Base-by-base conservation (phyloP, 2,329 filamentous ascomycete species). In the Fusarium pseudocircinatum region DNA sequence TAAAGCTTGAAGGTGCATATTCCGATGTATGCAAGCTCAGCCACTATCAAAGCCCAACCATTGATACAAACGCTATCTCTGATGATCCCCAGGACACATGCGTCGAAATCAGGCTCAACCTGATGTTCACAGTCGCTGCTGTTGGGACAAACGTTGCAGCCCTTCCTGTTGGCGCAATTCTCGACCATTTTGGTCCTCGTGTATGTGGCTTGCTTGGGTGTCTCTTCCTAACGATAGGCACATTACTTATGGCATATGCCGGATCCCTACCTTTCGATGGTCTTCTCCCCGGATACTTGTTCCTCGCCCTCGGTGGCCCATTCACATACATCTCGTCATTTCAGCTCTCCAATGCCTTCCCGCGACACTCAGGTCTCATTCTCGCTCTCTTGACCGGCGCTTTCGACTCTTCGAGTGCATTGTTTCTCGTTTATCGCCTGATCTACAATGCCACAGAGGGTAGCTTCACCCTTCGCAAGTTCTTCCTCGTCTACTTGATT, bases 81-180 rank as follows among this genome's bases (percentile, higher is more conserved):
- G 77, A 74, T 22, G 67, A 76, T 28, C 60, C 71, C 7, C 66
- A 66, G 26, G 74, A 77, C 81, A n/a, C 88, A 82, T 79, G 83
- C 86, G 65, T 89, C 47, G 80, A 82, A 65, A 89, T 91, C 60
- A 87, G 87, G 67, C 87, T 97, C 63, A 97, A 97, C 81, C 85
- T 97, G 74, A 97, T 97, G 93, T 97, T 97, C 85, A 97, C 94
- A 11, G 88, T 95, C 44, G 95, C 95, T 18, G 95, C 94, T 20
- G 94, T 97, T 15, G 93, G 90, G 12, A 97, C 95, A 43, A 97
- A 97, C 78, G 92, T 97, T 18, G 94, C 91, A 44, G 95, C 95
- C 18, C 86, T 97, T 12, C 94, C 95, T 5, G 91, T 97, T 16
- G 95, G 95, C 50, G 93, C 94, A 6, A 92, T 97, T 49, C 88